These are phyloP conservation scores for Podaxis mareebaensis DNA, from an alignment of 768 basidiomycete species.

Conservation along the genomic window DNA sequence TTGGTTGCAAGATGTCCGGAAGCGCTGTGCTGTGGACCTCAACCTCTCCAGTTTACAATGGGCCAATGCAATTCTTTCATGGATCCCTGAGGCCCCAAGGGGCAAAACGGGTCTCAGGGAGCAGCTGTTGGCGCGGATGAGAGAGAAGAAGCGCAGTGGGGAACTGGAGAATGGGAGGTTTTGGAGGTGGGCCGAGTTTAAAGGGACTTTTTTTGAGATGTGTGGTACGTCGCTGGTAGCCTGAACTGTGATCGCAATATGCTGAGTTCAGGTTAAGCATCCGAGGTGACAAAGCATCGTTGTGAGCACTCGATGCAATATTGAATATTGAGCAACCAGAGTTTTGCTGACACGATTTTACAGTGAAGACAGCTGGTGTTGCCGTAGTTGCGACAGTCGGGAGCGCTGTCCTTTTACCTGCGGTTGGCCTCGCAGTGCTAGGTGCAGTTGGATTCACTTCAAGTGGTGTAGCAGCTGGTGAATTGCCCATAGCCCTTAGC, in stretches of 20 bases:
- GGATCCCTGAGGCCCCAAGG: not conserved
- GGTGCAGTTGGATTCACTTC: conserved; percentile 10
- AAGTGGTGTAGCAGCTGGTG: conserved; percentile 10
- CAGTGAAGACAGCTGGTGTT: not conserved
- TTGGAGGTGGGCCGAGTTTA: not conserved
- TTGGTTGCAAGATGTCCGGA: not conserved
- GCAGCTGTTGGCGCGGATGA: not conserved
- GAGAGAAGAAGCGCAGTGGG: not conserved
- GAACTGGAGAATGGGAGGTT: not conserved
- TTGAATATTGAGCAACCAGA: not conserved
- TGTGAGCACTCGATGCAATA: not conserved
- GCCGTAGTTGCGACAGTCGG: not conserved
- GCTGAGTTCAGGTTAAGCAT: not conserved
- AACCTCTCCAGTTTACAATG: not conserved
- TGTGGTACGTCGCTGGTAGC: not conserved
- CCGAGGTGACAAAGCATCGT: not conserved
- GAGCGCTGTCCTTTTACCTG: not conserved
- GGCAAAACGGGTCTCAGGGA: not conserved
- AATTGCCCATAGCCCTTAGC: not conserved
- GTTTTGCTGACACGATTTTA: not conserved
- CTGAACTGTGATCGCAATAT: not conserved
- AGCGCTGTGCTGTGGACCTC: not conserved
- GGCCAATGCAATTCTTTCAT: not conserved
- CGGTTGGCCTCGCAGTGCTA: not conserved
- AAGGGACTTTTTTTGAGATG: not conserved